Base-by-base conservation (phyloP, 2,329 filamentous ascomycete genomes). In the Pseudovirgaria hyperparasitica region DNA sequence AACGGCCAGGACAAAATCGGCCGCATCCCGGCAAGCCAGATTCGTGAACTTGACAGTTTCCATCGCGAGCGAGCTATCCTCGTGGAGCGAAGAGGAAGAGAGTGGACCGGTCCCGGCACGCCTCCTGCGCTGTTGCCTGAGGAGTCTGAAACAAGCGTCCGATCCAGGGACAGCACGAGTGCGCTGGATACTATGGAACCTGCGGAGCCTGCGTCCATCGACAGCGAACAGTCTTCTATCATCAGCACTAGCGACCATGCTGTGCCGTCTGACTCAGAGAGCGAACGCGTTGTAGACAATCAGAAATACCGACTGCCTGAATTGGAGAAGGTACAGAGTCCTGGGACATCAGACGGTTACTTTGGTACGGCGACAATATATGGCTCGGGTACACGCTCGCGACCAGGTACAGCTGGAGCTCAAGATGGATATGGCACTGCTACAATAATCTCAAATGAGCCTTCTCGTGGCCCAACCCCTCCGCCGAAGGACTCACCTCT, bases 271-370 rank as follows among this genome's bases (percentile, higher is more conserved):
- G 60, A 63, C 36, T 57, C 52, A 6, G 56, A 75, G 65, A 50
- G 58, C 16, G 45, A 43, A 18, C 40, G 44, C 25, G 29, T 34
- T 25, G 34, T 72, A 51, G 78, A 84, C 54, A 76, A 70, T 30
- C 68, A 78, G 46, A 82, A 84, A 52, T 84, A 82, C 48, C 69
- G 73, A 23, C 57, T 82, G 48, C 76, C 78, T 30, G 77, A 84
- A 52, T 73, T 55, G 65, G 72, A 54, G 70, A 82, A 62, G 71
- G 72, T 55, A 66, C 72, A 48, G 76, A 77, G 46, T 34, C n/a
- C n/a, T n/a, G n/a, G 9, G 19, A 9, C 19, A 20, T 20, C 19
- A 9, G 19, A 20, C n/a, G 19, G 19, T 65, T 64, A 21, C 70
- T 70, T 35, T 56, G 63, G 17, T 66, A 70, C 65, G 66, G 30